Evolutionary conservation across 2,329 filamentous ascomycete genomes (phyloP), one percentile per base, ranked within the genome.

Genomic region (Arthroderma uncinatum): DNA sequence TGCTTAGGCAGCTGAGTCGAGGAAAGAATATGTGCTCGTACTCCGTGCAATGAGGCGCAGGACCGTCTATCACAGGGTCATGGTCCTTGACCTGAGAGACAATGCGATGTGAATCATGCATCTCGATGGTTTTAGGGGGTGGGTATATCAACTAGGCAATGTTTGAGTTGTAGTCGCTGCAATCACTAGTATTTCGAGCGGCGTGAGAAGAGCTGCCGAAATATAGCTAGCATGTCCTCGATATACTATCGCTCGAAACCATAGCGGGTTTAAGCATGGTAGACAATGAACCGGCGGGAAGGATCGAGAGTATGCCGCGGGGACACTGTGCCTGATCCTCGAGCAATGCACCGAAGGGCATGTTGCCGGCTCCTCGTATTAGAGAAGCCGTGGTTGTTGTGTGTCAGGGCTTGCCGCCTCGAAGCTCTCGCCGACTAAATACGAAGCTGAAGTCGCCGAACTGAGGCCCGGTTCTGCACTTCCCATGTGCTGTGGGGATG

Each of bases 21-120:
- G 53, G 53, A 36, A 54, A 54, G 36, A 36, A 54, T 12, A 19
- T 9, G 8, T 54, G 53, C 3, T 54, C 7, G 34, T 40, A 54
- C 23, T 34, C 30, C 1, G 53, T 34, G 16, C 19, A 16, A 2
- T 40, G n/a, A 54, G 53, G 53, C 12, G 40, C 40, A 3, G 48
- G 25, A 9, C 48, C 48, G 25, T 53, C 48, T 37, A 34, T 19
- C 25, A 53, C 25, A 36, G 28, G 19, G 19, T 36, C 48, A 2
- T 53, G 23, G 3, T 14, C 10, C 16, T 53, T 33, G 48, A 34
- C 25, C 14, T 34, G n/a, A 25, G 48, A 53, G 28, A 37, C 5
- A 33, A 34, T 16, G n/a, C n/a, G 25, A 10, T 34, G 23, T 54
- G 34, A 23, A 42, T 21, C 12, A 14, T 25, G 40, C 40, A 47